Base-by-base conservation (phyloP, 768 basidiomycete species). In the Grammothele lineata region DNA sequence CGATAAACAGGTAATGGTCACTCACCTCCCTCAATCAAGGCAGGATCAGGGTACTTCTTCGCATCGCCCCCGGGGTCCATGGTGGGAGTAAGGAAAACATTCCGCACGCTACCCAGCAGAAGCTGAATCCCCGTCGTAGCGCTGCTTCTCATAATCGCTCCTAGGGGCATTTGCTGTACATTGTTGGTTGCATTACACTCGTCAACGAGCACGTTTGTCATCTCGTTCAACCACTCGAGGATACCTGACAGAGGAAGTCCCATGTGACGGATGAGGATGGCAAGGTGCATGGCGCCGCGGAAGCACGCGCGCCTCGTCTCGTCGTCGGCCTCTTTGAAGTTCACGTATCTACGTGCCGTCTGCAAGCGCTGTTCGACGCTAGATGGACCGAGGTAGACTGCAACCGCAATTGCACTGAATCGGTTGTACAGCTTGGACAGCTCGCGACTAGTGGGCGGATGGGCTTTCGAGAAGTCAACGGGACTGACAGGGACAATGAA, bases 351-450 rank as follows among this genome's bases (percentile, higher is more conserved):
- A 15, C 74, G 78, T 5, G 85, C 83, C 43, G 80, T 81, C n/a
- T 72, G 65, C 34, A 93, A 63, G 14, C 85, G 79, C 36, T 74
- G 71, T 4, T 65, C 66, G 37, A 74, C 65, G 18, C 75, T 73
- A 2, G 69, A 55, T 1, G 69, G 59, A 37, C 85, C 80, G 37
- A 96, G 75, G 55, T 83, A 76, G 35, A 87, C 73, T 4, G 81
- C 82, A 22, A 89, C 70, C 5, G 85, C 78, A 53, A 87, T 70
- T 10, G 87, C 83, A 40, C 77, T 80, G 57, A 89, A 81, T 8
- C 92, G 81, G 64, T 96, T 96, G 64, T 85, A 80, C 26, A 95
- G 71, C 75, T 82, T 82, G 1, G 89, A 85, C 2, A 87, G 70
- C 30, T 87, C 79, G 26, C 74, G 69, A 3, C 62, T 51, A 0